Evolutionary conservation across 352 stramenopile species (phyloP), one percentile per base, ranked within the genome.

Genomic region (Thalassiosira hispida): DNA sequence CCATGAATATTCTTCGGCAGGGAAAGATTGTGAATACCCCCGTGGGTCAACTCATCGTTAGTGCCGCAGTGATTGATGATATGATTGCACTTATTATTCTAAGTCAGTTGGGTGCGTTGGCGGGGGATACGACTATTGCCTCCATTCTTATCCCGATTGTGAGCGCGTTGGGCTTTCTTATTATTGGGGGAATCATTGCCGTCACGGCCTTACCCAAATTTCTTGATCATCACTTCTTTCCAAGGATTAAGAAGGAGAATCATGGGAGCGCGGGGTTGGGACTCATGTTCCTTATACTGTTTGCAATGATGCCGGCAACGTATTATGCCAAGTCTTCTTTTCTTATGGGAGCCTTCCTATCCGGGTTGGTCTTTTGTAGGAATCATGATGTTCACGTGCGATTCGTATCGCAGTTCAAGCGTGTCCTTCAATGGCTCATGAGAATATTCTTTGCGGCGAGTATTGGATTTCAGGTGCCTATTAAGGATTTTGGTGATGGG

Each of bases 31-130:
- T 93, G n/a, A 91, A 94, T 72, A 92, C 86, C 52, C 86, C 88
- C 23, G 81, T 91, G 0, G 91, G 91, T 22, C 89, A 95, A 77
- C 67, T 94, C 11, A 92, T 95, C 64, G 79, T 95, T 46, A 76
- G 81, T 23, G 89, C 90, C 3, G 89, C 89, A 29, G 83, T 91
- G 35, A 89, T 94, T 62, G 85, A 94, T 71, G 89, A 95, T 61
- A 91, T 94, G 74, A 93, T 95, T 78, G 87, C 85, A 14, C 72
- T 94, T 0, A 88, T 95, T 46, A 84, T 93, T 22, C 73, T 95
- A 23, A 86, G 77, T 42, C 86, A 93, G 70, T 73, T 93, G 4
- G 51, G 75, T 59, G 75, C 77, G 20, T 63, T 91, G 20, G 59
- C 77, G 22, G 85, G 87, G 60, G 76, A 90, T 2, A 68, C 85